phyloP scores from a whole-genome alignment of 2,329 filamentous ascomycete species.

The Pseudocercospora fijiensis region DNA sequence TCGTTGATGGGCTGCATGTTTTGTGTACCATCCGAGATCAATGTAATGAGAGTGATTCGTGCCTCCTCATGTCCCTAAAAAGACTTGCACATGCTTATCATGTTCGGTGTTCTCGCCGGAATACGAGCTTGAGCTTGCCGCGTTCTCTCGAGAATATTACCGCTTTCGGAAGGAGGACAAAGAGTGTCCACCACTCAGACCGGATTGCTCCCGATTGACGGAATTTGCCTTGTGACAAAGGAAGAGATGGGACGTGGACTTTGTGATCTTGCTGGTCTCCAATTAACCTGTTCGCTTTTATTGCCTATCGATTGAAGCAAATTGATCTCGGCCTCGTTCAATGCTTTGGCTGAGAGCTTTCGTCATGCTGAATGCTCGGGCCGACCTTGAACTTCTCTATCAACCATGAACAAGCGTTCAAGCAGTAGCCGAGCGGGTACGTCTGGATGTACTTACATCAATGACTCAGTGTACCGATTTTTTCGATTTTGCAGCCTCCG shows the following conservation, averaged over 20 bases:
- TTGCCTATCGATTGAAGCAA: background rate
- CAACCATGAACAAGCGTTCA: background rate
- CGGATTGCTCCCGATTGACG: background rate
- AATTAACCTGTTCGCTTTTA: background rate
- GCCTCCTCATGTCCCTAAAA: background rate
- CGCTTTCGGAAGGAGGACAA: background rate
- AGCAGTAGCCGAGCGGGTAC: background rate
- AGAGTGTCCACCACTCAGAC: background rate
- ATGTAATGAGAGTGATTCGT: background rate
- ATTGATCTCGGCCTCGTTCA: background rate
- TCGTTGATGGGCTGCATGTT: background rate
- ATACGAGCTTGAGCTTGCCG: conserved; percentile 2
- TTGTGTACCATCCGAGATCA: background rate
- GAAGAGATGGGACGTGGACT: background rate
- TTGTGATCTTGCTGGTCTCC: background rate
- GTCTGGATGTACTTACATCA: background rate
- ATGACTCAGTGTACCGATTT: background rate
- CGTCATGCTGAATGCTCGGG: background rate
- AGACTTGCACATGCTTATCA: background rate
- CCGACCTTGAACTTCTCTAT: background rate
- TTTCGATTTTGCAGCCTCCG: background rate
- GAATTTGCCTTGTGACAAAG: background rate
- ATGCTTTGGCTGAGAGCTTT: background rate
- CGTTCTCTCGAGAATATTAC: background rate
- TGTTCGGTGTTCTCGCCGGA: background rate